These are phyloP conservation scores for Scutellaria minor DNA, from an alignment of 257 asterid genomes.

Conservation along the genomic window DNA sequence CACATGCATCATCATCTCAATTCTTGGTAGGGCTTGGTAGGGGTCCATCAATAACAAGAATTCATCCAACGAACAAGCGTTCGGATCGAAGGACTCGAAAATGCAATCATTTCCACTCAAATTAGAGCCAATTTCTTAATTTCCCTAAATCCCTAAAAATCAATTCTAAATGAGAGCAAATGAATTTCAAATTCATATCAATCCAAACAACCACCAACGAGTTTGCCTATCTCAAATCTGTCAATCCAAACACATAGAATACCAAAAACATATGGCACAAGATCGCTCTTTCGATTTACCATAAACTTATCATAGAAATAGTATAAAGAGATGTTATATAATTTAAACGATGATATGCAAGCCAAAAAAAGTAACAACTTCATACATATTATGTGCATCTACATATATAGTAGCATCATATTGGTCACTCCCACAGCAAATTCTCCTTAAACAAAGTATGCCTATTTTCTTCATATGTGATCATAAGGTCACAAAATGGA, in stretches of 20 bases:
- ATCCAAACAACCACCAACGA: no score
- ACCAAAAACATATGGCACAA: not conserved
- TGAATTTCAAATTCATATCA: no score
- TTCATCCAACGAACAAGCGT: not conserved
- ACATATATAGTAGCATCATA: not conserved
- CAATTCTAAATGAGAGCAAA: no score
- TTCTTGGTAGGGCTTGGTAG: not conserved
- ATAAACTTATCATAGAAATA: no score
- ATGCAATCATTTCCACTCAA: no score
- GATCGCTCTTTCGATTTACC: not conserved
- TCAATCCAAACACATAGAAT: no score
- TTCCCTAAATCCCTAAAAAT: no score
- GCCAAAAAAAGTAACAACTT: not conserved
- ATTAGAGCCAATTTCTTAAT: no score
- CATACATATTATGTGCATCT: conserved; percentile 7
- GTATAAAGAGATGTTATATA: no score
- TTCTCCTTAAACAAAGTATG: conserved; percentile 9
- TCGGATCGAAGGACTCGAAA: no score
- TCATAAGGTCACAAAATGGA: not conserved
- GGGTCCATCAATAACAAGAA: not conserved
- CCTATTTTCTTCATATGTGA: not conserved
- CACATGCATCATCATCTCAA: not conserved
- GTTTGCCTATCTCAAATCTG: no score
- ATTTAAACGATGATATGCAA: not conserved
- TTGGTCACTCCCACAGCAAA: conserved; percentile 10